Percentiles rank a stretch among this genome's conserved stretches.
These are phyloP conservation scores for Cadophora sp. DNA, from an alignment of 2,329 filamentous ascomycete genomes.

Conservation along the genomic window DNA sequence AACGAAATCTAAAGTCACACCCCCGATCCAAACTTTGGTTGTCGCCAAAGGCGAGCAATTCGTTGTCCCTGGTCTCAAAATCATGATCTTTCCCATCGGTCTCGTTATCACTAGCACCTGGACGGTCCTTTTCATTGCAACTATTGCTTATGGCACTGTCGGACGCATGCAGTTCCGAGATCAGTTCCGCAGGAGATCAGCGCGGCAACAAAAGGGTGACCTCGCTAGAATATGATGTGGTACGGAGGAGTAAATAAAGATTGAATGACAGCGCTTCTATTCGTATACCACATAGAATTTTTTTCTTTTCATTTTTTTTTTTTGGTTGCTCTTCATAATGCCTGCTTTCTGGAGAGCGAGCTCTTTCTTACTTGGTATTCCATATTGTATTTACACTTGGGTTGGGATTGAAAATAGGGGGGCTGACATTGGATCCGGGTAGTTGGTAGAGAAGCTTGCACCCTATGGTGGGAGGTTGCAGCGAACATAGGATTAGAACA, in stretches of 20 bases:
- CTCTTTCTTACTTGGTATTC: background rate
- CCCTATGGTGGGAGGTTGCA: background rate
- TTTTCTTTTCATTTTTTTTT: background rate
- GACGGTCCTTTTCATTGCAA: conserved; percentile 61
- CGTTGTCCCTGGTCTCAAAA: conserved; percentile 70
- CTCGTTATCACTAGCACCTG: conserved; percentile 71
- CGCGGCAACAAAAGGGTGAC: conserved; percentile 49
- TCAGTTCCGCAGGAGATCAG: conserved; percentile 62
- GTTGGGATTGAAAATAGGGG: background rate
- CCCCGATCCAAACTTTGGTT: conserved; percentile 44
- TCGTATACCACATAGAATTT: conserved; percentile 16
- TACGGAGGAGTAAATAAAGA: conserved; percentile 8
- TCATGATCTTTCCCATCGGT: conserved; percentile 74
- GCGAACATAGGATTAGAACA: background rate
- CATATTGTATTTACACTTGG: conserved; percentile 8
- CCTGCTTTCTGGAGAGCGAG: conserved; percentile 12
- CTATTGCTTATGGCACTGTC: conserved; percentile 69
- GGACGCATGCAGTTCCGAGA: conserved; percentile 71
- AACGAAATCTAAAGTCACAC: conserved; percentile 40
- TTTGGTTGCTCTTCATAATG: conserved; percentile 1
- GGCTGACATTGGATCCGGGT: background rate
- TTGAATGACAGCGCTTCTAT: conserved; percentile 16
- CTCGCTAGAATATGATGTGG: conserved; percentile 38
- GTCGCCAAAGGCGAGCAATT: conserved; percentile 58
- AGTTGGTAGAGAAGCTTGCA: background rate